Percentiles rank a stretch among this genome's conserved stretches.
Conservation (phyloP, 108 stramenopile genomes). For the Conticribra guillardii region DNA sequence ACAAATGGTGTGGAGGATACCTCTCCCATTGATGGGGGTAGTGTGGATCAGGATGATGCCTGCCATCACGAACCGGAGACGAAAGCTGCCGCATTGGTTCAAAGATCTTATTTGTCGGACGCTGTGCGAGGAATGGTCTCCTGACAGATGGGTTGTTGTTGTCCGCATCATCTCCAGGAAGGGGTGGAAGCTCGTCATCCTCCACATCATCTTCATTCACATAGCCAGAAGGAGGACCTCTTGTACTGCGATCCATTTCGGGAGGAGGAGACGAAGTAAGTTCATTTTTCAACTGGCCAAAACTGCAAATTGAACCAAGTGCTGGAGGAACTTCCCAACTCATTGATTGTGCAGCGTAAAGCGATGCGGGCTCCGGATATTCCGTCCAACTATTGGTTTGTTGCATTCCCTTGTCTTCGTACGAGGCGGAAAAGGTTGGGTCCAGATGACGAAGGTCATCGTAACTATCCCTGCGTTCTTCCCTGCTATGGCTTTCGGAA, state of each 20-base stretch:
- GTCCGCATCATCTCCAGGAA: not conserved
- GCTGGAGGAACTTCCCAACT: slow-evolving; percentile 26
- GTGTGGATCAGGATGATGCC: not conserved
- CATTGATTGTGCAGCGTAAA: not conserved
- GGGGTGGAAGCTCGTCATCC: slow-evolving; percentile 11
- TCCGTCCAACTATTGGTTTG: slow-evolving; percentile 1
- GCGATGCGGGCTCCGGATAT: not conserved
- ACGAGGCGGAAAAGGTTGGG: not conserved
- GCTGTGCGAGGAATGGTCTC: not conserved
- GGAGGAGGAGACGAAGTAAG: not conserved
- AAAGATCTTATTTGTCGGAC: not conserved
- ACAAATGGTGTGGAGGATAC: not conserved
- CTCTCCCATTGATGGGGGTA: not conserved
- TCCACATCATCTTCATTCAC: not conserved
- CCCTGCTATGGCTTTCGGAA: not conserved
- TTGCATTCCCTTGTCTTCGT: not conserved
- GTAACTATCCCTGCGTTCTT: not conserved
- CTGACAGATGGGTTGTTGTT: not conserved
- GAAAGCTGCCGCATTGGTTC: not conserved
- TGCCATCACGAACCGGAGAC: not conserved
- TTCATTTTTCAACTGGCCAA: slow-evolving; percentile 22
- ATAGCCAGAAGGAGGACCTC: not conserved
- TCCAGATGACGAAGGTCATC: not conserved
- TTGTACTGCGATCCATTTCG: not conserved
- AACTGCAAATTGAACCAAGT: slow-evolving; percentile 10